phyloP scores from a whole-genome alignment of 257 asterid genomes.

The Penstemon newberryi region DNA sequence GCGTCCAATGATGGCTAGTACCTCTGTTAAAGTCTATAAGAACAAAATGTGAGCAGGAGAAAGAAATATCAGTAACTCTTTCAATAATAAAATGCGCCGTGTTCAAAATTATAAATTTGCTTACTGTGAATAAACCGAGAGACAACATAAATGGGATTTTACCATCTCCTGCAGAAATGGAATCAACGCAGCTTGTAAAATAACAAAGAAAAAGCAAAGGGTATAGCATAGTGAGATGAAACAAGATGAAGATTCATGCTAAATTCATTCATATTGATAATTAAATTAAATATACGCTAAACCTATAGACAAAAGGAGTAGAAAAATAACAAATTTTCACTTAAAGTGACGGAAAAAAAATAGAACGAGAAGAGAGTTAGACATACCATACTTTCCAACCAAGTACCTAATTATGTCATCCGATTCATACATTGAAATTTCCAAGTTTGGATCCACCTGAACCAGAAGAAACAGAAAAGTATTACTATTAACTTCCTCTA shows the following conservation, averaged over 20 bases:
- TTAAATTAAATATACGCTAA: too few relatives aligned
- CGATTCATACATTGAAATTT: conserved; percentile 89
- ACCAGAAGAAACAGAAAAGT: conserved; percentile 17
- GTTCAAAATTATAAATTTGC: conserved; percentile 25
- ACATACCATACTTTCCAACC: conserved; percentile 77
- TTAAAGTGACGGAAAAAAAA: not conserved
- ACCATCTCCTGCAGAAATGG: conserved; percentile 50
- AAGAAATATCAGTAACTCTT: not conserved
- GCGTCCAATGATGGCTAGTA: conserved; percentile 93
- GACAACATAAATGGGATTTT: conserved; percentile 52
- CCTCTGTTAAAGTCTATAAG: conserved; percentile 71
- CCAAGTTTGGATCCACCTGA: conserved; percentile 97
- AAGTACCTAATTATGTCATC: conserved; percentile 86
- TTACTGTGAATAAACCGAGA: conserved; percentile 75
- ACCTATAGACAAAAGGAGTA: too few relatives aligned
- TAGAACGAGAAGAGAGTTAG: not conserved
- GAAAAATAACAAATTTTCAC: not conserved
- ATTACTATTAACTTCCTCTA: not conserved
- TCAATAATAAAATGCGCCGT: conserved; percentile 11
- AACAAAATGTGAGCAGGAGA: conserved; percentile 24
- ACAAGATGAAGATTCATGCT: conserved; percentile 1
- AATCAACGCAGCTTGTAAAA: not conserved
- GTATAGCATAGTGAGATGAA: not conserved
- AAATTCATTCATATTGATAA: not conserved
- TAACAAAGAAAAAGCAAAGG: not conserved